Evolutionary conservation across 345 rosid species (phyloP), one percentile per base, ranked within the genome.

Genomic region (Sonneratia alba): DNA sequence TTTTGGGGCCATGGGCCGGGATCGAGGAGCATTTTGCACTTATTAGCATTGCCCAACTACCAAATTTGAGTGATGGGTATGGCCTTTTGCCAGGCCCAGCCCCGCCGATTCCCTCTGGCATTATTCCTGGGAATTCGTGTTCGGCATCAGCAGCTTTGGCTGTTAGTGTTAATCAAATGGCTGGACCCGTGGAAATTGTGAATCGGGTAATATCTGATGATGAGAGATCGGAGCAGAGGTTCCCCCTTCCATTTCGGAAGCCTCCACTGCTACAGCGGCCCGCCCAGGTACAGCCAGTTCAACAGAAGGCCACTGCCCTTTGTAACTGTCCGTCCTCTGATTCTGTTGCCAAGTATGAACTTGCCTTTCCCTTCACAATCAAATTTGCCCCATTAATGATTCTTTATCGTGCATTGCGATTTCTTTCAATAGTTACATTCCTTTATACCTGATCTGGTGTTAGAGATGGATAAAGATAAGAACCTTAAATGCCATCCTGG

Each of bases 141-240:
- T 72, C 71, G 38, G 64, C 69, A 8, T 74, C 75, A 11, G 69
- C 67, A 62, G 79, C 13, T 38, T 18, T 72, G 1, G 32, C 64
- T 36, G 42, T 59, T 2, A 68, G 32, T 27, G 32, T 27, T 27
- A 27, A 57, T 66, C 83, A 80, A 53, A 67, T 73, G 16, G 77
- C 79, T 36, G 74, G 74, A 59, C 70, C 76, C 1, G 67, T 74
- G 34, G 86, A 82, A 64, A 32, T 70, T 38, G 61, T 81, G 68
- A 79, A 48, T 63, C 80, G 87, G 70, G 21, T 16, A 21, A 51
- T 51, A 38, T 83, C 82, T 0, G 93, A 87, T 6, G 93, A 89
- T 15, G 98, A 87, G 82, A 85, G 87, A 76, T 81, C 91, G 1
- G 97, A 89, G 82, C 86, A 83, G 34, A 82, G 88, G 42, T 79